These are phyloP conservation scores for Cyberlindnera japonica DNA, from an alignment of 805 yeast species.

Conservation along the genomic window DNA sequence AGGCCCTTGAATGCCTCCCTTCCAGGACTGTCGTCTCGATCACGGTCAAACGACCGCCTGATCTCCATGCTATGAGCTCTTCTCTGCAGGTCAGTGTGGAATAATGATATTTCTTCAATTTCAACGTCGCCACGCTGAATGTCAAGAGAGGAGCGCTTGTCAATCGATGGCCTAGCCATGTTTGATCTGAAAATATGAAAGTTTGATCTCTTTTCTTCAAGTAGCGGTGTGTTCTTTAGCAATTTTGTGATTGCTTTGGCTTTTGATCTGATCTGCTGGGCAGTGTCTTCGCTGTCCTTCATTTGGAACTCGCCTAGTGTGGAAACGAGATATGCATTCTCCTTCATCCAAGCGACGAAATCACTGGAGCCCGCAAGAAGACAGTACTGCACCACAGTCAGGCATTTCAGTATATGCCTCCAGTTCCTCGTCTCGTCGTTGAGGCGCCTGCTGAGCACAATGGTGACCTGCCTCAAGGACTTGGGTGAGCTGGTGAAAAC, in stretches of 20 bases:
- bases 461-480: conserved; percentile 37
- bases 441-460: conserved; percentile 40
- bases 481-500: conserved; percentile 39
- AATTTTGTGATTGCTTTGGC: conserved; percentile 32
- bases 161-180: conserved; percentile 39
- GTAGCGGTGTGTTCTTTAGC: conserved; percentile 31
- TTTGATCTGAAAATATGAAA: conserved; percentile 39
- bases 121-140: conserved; percentile 17
- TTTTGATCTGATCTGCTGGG: conserved; percentile 36
- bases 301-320: conserved; percentile 30
- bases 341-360: conserved; percentile 45
- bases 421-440: conserved; percentile 31
- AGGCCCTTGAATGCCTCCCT: conserved; percentile 14
- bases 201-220: conserved; percentile 38
- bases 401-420: conserved; percentile 43
- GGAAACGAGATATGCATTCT: conserved; percentile 34
- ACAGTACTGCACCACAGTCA: conserved; percentile 49
- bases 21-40: conserved; percentile 7
- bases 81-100: conserved; percentile 8
- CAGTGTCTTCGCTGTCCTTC: conserved; percentile 25
- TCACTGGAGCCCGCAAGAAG: conserved; percentile 51
- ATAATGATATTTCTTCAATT: conserved; percentile 5
- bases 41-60: conserved; percentile 4
- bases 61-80: conserved; percentile 31
- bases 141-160: conserved; percentile 26